Evolutionary conservation across 805 yeast species (phyloP), one percentile per base, ranked within the genome.

Genomic region (Hyphopichia homilentoma): DNA sequence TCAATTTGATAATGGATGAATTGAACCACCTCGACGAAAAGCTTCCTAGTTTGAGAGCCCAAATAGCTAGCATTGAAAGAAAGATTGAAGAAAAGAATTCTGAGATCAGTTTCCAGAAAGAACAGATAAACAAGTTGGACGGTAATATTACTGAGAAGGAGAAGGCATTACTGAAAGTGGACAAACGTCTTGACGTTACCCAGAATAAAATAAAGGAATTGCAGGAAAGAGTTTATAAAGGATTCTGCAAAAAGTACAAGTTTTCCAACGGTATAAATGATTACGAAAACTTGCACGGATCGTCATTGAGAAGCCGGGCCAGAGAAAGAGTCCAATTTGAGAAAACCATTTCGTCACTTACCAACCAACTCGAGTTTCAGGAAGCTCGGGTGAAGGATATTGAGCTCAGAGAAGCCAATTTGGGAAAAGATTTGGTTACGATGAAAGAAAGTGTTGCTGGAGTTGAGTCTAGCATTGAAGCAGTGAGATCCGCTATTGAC

Each of bases 271-370:
- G 61, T 20, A 76, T 87, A 24, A 65, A 70, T 29, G 87, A 81
- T 21, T 88, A 83, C 51, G 96, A 88, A 52, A 64, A 62, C 27
- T 64, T 75, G 8, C 84, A 81, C 34, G 89, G 90, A 5, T 62
- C 75, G 4, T 57, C 72, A 4, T 48, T 74, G 30, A 65, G 84
- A 48, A 66, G 67, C 20, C 75, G 76, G 32, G 66, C 79, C 1
- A 77, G 75, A 38, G 86, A 82, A 48, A 64, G 79, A 27, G 68
- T 83, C 1, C 77, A 77, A 40, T 73, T 74, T 36, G 62, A 75
- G 25, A 78, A 77, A 38, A 83, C 84, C 34, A 71, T 82, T 12
- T 57, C 80, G 11, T 70, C 76, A 6, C 55, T 85, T 25, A 67
- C 77, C 21, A 81, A 73, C 37, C 81, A 81, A 45, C 45, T 82